Evolutionary conservation across 2,329 filamentous ascomycete genomes (phyloP).

Genomic region (Neurospora sp.): DNA sequence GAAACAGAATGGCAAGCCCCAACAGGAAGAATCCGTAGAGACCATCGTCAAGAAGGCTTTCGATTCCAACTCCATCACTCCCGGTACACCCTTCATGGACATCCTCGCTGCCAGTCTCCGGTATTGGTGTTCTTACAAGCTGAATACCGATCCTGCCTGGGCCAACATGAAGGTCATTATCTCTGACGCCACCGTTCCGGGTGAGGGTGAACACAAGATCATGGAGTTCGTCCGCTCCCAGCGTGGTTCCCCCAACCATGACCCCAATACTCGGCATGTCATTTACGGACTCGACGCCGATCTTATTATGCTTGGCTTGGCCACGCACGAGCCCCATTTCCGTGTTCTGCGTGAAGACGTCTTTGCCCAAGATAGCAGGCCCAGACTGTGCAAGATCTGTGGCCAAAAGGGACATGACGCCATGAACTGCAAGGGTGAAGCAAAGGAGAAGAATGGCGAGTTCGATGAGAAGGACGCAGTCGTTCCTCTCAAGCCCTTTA

Average conservation of each 20-base stretch:
- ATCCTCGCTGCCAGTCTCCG: conserved; percentile 81
- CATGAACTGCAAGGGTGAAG: conserved; percentile 70
- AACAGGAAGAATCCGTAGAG: conserved; percentile 53
- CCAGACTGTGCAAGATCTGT: conserved; percentile 76
- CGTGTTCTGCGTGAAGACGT: conserved; percentile 94
- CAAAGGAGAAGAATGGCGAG: conserved; percentile 68
- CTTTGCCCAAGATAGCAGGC: conserved; percentile 80
- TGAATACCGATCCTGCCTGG: conserved; percentile 95
- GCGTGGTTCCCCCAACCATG: conserved; percentile 77
- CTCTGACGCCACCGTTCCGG: conserved; percentile 93
- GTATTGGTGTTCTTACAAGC: conserved; percentile 96
- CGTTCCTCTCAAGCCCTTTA: conserved; percentile 75
- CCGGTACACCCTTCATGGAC: conserved; percentile 98
- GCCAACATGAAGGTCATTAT: conserved; percentile 95
- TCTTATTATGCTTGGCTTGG: conserved; percentile 95
- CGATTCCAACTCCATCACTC: conserved; percentile 80
- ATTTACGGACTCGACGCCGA: conserved; percentile 97
- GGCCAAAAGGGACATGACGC: conserved; percentile 88
- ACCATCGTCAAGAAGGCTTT: conserved; percentile 77
- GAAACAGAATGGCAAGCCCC: conserved; percentile 59
- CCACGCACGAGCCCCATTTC: conserved; percentile 95
- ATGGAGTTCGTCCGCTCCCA: conserved; percentile 98
- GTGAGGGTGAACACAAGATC: conserved; percentile 98
- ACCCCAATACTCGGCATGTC: conserved; percentile 94
- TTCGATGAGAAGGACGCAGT: conserved; percentile 72